phyloP scores from a whole-genome alignment of 2,329 filamentous ascomycete genomes.

The Aspergillus spinulosporus region DNA sequence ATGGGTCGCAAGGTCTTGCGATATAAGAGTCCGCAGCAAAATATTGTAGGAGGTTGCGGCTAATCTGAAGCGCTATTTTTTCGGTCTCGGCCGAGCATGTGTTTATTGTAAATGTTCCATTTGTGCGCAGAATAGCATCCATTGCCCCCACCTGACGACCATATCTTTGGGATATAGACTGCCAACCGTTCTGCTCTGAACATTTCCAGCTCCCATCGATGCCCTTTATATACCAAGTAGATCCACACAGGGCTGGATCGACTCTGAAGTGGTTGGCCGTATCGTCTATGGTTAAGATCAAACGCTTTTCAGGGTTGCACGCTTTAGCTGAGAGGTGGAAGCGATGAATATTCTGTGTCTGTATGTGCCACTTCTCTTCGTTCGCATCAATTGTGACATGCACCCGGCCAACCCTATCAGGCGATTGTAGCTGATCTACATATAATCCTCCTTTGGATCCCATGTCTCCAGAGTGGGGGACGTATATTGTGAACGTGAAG shows the following conservation, averaged over 20 bases:
- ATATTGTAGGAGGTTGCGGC: slow-evolving; percentile 60
- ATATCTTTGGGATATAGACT: slow-evolving; percentile 35
- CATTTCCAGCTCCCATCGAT: slow-evolving; percentile 23
- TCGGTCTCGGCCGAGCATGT: slow-evolving; percentile 28
- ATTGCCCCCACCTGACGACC: slow-evolving; percentile 55
- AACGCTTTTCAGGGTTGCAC: slow-evolving; percentile 16
- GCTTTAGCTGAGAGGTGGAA: slow-evolving; percentile 33
- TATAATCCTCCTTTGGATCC: slow-evolving; percentile 53
- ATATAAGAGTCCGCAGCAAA: slow-evolving; percentile 56
- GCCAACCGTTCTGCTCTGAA: slow-evolving; percentile 27
- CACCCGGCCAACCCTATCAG: slow-evolving; percentile 53
- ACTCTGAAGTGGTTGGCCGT: slow-evolving; percentile 19
- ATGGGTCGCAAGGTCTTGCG: slow-evolving; percentile 23
- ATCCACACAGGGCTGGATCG: slow-evolving; percentile 6
- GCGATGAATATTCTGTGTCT: slow-evolving; percentile 47
- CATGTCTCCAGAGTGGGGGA: slow-evolving; percentile 56
- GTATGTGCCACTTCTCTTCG: slow-evolving; percentile 37
- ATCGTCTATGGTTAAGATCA: slow-evolving; percentile 23
- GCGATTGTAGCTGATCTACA: slow-evolving; percentile 52
- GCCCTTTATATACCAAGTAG: slow-evolving; percentile 29
- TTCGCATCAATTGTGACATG: slow-evolving; percentile 38
- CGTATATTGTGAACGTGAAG: slow-evolving; percentile 48
- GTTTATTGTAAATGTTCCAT: slow-evolving; percentile 47
- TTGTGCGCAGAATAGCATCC: slow-evolving; percentile 54
- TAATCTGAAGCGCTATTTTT: slow-evolving; percentile 53